Evolutionary conservation across 208 protist species (phyloP), one percentile per base, ranked within the genome.

Genomic region (Polymyxa betae): DNA sequence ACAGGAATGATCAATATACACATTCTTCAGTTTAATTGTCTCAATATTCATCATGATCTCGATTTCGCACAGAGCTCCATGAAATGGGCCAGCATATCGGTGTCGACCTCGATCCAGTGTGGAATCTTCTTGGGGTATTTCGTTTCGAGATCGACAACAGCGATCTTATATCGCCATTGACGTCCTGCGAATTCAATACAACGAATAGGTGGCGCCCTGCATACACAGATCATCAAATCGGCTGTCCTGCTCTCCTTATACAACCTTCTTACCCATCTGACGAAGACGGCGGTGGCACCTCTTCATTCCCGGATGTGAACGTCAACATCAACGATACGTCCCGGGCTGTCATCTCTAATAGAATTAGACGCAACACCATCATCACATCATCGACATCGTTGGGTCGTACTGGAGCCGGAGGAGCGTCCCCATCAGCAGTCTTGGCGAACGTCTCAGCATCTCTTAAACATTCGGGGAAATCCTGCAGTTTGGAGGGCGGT

Each of bases 321-420:
- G 35, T 82, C 16, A 82, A 20, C 72, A 82, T 82, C 12, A 82
- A 16, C 35, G 72, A 82, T 35, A 82, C n/a, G 40, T 82, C 72
- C n/a, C 72, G 72, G 5, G 72, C 72, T 5, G 72, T 82, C 72
- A 82, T 82, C 72, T 82, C 72, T 12, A 82, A n/a, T 45, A 82
- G n/a, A 35, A 82, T n/a, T n/a, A 38, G 5, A 35, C 72, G 72
- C 5, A 82, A n/a, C n/a, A 20, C 40, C 5, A 38, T n/a, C 5
- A 82, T n/a, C 5, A 43, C 35, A 43, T 82, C n/a, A n/a, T 82
- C n/a, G n/a, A 82, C 72, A 66, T 66, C 54, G 5, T 45, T 5
- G 16, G 72, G 72, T n/a, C 16, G 5, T 12, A 35, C 16, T 60
- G 24, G 49, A 5, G 49, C 5, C 5, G 72, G 72, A 12, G 16